These are phyloP conservation scores for Daldinia childiae DNA, from an alignment of 495 filamentous ascomycete species.

Conservation along the genomic window DNA sequence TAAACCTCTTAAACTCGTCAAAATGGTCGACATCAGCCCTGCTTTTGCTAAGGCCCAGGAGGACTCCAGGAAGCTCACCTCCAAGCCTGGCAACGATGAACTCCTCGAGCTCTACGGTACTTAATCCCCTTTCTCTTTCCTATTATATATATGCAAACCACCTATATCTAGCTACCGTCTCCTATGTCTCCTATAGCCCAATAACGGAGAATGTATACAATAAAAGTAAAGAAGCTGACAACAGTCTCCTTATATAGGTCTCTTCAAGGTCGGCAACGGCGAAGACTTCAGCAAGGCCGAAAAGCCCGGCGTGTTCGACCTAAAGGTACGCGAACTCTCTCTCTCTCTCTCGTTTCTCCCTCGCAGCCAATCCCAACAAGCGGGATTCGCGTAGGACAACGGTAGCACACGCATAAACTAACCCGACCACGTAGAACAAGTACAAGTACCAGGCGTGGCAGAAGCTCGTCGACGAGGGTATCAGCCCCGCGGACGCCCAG, in stretches of 20 bases:
- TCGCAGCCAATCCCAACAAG: not conserved
- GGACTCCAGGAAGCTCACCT: conserved; percentile 71
- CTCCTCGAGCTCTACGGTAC: conserved; percentile 63
- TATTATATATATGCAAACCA: too few species aligned
- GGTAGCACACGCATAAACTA: not conserved
- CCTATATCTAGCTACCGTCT: too few species aligned
- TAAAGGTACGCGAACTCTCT: conserved; percentile 62
- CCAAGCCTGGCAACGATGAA: conserved; percentile 66
- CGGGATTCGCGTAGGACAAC: not conserved
- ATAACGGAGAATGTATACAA: not conserved
- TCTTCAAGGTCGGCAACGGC: conserved; percentile 63
- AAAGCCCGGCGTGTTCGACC: conserved; percentile 60
- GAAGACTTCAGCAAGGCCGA: conserved; percentile 58
- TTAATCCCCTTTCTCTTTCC: conserved; percentile 4
- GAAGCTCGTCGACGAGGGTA: conserved; percentile 65
- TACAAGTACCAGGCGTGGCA: conserved; percentile 82
- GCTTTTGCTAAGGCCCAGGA: conserved; percentile 69
- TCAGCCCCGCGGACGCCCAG: conserved; percentile 71
- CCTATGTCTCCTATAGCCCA: too few species aligned
- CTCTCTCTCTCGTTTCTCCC: not conserved
- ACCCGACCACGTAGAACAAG: conserved; percentile 66
- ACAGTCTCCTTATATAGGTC: conserved; percentile 46
- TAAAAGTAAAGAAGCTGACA: conserved; percentile 17
- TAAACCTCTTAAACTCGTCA: conserved; percentile 27
- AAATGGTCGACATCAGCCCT: conserved; percentile 54